Conservation (phyloP, 257 asterid species). For the Avicennia marina region DNA sequence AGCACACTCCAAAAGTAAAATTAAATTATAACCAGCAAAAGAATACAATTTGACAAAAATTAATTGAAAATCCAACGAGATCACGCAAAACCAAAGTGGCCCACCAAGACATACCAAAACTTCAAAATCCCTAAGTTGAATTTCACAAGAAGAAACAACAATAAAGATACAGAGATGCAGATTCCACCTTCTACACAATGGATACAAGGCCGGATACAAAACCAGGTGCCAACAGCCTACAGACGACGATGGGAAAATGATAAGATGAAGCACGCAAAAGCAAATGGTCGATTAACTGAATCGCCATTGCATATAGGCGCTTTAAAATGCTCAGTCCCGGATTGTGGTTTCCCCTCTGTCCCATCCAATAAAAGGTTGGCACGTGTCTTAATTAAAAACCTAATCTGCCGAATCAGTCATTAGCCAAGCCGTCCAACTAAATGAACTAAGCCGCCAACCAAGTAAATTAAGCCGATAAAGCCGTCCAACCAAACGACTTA, state of each 20-base stretch:
- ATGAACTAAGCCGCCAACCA: no score
- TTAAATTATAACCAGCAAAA: neutral
- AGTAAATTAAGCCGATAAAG: no score
- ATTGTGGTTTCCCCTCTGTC: no score
- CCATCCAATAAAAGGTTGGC: no score
- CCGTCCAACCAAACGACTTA: no score
- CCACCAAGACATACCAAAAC: neutral
- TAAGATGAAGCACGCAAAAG: neutral
- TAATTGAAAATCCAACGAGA: neutral
- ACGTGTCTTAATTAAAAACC: no score
- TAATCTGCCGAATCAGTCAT: no score
- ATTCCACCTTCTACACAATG: neutral
- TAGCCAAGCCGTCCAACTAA: no score
- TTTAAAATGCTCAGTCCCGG: no score
- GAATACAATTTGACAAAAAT: neutral
- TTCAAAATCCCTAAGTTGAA: neutral
- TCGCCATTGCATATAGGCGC: no score
- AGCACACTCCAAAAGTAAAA: neutral
- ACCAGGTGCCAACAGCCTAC: neutral
- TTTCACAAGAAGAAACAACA: neutral
- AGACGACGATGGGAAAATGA: neutral
- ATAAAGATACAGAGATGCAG: neutral
- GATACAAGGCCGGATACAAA: no score
- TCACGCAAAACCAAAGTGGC: neutral
- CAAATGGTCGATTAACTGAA: no score